Evolutionary conservation across 805 yeast genomes (phyloP), one percentile per base, ranked within the genome.

Genomic region (Spathaspora passalidarum): DNA sequence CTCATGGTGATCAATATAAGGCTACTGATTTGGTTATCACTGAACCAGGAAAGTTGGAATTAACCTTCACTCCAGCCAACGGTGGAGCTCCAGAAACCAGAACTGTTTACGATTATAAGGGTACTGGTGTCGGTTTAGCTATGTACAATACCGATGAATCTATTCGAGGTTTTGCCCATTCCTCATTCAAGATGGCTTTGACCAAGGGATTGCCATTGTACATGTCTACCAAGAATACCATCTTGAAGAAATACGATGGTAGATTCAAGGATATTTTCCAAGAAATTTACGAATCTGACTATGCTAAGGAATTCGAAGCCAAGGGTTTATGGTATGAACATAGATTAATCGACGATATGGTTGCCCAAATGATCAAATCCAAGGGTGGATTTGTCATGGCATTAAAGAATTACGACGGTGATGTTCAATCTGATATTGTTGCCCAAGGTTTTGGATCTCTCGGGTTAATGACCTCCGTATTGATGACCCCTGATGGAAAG

Each of bases 361-460:
- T 86, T 49, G 92, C 92, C 4, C 94, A 86, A 67, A 86, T 86
- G 94, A 68, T 86, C 60, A 86, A 86, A 65, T 86, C 92, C 20
- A 82, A 82, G 58, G 94, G 94, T 59, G 94, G 94, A 5, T 86
- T 78, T 60, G 79, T 86, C 50, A 78, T 86, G 74, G 92, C 92
- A 41, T 73, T 86, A 73, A 86, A 86, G 66, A 86, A 86, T 66
- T 86, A 86, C 61, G 94, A 86, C 62, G 94, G 94, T 66, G 94
- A 86, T 62, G 94, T 86, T 45, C 89, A 85, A 65, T 81, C 88
- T 5, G 94, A 86, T 63, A 86, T 86, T 51, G 91, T 86, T 46
- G 94, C 94, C 3, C 94, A 86, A 68, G 94, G 94, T 39, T 86
- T 86, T 54, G 94, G 94, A 19, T 86, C 92, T 2, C 72, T 86